Conservation (phyloP, 202 grass and related monocot species). For the Zizania palustris region DNA sequence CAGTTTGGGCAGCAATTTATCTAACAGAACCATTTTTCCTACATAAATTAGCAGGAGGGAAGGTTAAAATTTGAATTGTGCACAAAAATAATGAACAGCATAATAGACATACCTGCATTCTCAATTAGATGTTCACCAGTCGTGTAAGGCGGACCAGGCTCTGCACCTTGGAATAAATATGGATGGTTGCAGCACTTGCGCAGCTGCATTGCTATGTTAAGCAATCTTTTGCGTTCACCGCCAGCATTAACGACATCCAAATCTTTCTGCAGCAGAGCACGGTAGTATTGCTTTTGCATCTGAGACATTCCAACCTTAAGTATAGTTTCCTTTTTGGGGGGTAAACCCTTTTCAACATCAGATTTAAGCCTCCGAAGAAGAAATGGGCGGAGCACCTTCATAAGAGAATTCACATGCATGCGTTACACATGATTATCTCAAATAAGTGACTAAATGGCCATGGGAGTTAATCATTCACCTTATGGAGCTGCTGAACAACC, state of each 20-base stretch:
- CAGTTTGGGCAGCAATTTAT: slow-evolving; percentile 94
- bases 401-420: slow-evolving; percentile 22
- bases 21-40: slow-evolving; percentile 99
- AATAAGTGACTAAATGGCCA: slow-evolving; percentile 4
- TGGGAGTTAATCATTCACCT: slow-evolving; percentile 45
- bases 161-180: slow-evolving; percentile 96
- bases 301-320: slow-evolving; percentile 99
- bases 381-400: slow-evolving; percentile 98
- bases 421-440: slow-evolving; percentile 22
- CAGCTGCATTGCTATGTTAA: slow-evolving; percentile 99
- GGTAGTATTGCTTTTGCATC: slow-evolving; percentile 99
- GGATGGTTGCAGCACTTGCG: slow-evolving; percentile 99
- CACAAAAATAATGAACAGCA: slow-evolving; percentile 1
- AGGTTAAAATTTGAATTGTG: slow-evolving; percentile 6
- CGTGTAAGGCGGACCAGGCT: slow-evolving; percentile 96
- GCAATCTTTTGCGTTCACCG: slow-evolving; percentile 91
- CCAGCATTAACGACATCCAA: slow-evolving; percentile 98
- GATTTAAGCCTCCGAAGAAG: slow-evolving; percentile 95
- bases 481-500: slow-evolving; percentile 98
- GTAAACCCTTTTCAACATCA: slow-evolving; percentile 96
- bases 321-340: slow-evolving; percentile 98
- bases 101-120: slow-evolving; percentile 67
- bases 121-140: slow-evolving; percentile 95
- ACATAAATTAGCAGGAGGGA: slow-evolving; percentile 36
- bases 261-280: slow-evolving; percentile 96